Evolutionary conservation across 116 monocot genomes (phyloP).

Genomic region (Dioscorea cayenensis): DNA sequence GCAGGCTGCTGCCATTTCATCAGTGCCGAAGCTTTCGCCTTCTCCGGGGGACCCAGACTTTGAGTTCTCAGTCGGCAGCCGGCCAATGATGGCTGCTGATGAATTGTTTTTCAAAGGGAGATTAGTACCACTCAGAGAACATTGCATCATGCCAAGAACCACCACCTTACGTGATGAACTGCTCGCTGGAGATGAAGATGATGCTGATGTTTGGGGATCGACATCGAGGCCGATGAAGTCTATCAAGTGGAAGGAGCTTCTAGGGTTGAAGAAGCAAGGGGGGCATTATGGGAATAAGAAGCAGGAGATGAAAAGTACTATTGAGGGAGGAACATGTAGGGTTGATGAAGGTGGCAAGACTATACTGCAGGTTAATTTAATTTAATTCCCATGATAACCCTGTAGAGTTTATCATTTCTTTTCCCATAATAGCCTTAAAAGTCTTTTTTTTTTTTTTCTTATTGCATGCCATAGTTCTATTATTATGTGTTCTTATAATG

Average conservation of each 20-base stretch:
- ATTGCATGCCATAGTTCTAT: no score
- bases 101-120: conserved; percentile 58
- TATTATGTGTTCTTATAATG: no score
- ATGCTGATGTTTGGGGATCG: neutral
- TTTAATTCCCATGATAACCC: no score
- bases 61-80: conserved; percentile 21
- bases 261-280: conserved; percentile 19
- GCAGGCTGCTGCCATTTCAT: neutral
- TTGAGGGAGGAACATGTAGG: neutral
- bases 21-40: neutral
- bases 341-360: no score
- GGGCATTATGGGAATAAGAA: conserved; percentile 1
- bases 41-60: conserved; percentile 33
- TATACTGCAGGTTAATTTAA: no score
- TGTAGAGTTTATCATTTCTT: no score
- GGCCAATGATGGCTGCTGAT: conserved; percentile 37
- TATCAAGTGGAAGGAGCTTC: conserved; percentile 40
- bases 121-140: conserved; percentile 32
- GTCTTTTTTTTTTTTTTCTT: no score
- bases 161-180: conserved; percentile 50
- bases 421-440: no score
- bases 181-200: conserved; percentile 1
- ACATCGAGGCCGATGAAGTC: conserved; percentile 12
- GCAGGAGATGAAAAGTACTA: neutral
- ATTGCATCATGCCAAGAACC: neutral